Conservation (phyloP, 768 basidiomycete species). For the Termitomyces sp. region DNA sequence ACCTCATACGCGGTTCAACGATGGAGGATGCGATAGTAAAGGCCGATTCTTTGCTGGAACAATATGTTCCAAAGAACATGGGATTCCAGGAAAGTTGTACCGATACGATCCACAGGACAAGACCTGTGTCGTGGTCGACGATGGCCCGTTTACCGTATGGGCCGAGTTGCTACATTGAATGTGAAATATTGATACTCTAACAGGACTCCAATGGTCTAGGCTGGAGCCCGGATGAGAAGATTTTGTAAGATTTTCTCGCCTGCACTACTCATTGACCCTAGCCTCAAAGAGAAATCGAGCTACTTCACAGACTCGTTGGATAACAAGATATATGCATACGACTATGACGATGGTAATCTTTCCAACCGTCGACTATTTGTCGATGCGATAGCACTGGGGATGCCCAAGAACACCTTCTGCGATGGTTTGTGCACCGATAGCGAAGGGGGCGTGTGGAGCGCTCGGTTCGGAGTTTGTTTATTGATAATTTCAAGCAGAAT, state of each 20-base stretch:
- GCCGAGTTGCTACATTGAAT: slow-evolving; percentile 2
- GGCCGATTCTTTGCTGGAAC: slow-evolving; percentile 70
- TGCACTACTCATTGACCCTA: not conserved
- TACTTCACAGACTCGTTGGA: slow-evolving; percentile 66
- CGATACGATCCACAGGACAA: slow-evolving; percentile 47
- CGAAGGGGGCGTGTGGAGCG: slow-evolving; percentile 64
- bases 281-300: slow-evolving; percentile 26
- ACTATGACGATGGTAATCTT: slow-evolving; percentile 54
- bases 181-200: slow-evolving; percentile 12
- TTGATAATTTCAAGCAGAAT: not conserved
- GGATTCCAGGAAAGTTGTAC: slow-evolving; percentile 52
- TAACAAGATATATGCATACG: slow-evolving; percentile 66
- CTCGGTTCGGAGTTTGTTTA: slow-evolving; percentile 28
- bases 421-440: slow-evolving; percentile 65
- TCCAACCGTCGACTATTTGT: slow-evolving; percentile 53
- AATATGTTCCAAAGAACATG: slow-evolving; percentile 42
- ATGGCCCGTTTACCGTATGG: slow-evolving; percentile 60
- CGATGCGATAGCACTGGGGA: slow-evolving; percentile 50
- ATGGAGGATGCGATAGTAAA: slow-evolving; percentile 60
- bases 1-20: slow-evolving; percentile 57
- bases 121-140: slow-evolving; percentile 48
- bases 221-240: slow-evolving; percentile 58
- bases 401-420: slow-evolving; percentile 44
- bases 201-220: slow-evolving; percentile 63
- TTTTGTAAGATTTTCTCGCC: slow-evolving; percentile 36